A percentile compares a stretch with the other conserved stretches of the same genome.
Evolutionary conservation across 352 stramenopile genomes (phyloP).

Genomic region (Phytopythium montanum): DNA sequence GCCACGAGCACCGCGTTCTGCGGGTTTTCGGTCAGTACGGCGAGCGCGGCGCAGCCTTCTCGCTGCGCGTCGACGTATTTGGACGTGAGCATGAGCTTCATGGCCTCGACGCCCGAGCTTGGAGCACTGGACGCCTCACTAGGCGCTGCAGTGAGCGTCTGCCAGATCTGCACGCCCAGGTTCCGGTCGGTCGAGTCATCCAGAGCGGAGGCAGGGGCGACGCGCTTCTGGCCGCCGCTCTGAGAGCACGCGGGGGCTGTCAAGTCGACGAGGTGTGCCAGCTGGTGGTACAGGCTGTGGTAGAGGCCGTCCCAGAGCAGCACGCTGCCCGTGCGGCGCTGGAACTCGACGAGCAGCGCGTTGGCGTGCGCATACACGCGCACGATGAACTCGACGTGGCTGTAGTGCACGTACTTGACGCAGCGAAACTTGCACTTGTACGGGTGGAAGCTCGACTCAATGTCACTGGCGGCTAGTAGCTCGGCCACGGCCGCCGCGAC

Average conservation of each 20-base stretch:
- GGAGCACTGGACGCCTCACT: slow-evolving; percentile 31
- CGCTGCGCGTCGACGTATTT: slow-evolving; percentile 65
- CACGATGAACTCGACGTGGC: slow-evolving; percentile 77
- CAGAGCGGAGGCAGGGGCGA: slow-evolving; percentile 10
- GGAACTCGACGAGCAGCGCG: slow-evolving; percentile 66
- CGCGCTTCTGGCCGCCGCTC: slow-evolving; percentile 64
- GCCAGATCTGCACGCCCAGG: slow-evolving; percentile 58
- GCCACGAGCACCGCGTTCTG: slow-evolving; percentile 61
- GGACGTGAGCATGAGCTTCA: slow-evolving; percentile 86
- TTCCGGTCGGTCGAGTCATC: slow-evolving; percentile 36
- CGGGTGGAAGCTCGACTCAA: slow-evolving; percentile 65
- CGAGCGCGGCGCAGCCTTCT: slow-evolving; percentile 69
- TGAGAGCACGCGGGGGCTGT: slow-evolving; percentile 51
- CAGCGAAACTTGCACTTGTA: slow-evolving; percentile 87
- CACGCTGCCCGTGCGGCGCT: slow-evolving; percentile 67
- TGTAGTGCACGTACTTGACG: slow-evolving; percentile 84
- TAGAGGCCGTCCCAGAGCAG: slow-evolving; percentile 84
- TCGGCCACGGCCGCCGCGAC: slow-evolving; percentile 35
- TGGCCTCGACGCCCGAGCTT: slow-evolving; percentile 68
- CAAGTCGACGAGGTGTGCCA: slow-evolving; percentile 43
- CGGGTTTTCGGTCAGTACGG: slow-evolving; percentile 61
- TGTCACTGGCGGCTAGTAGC: slow-evolving; percentile 49
- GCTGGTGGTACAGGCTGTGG: slow-evolving; percentile 59
- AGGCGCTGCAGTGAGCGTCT: slow-evolving; percentile 28
- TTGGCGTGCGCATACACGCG: slow-evolving; percentile 48